Base-by-base conservation (phyloP, 2,329 filamentous ascomycete genomes). In the Grosmannia huntii region DNA sequence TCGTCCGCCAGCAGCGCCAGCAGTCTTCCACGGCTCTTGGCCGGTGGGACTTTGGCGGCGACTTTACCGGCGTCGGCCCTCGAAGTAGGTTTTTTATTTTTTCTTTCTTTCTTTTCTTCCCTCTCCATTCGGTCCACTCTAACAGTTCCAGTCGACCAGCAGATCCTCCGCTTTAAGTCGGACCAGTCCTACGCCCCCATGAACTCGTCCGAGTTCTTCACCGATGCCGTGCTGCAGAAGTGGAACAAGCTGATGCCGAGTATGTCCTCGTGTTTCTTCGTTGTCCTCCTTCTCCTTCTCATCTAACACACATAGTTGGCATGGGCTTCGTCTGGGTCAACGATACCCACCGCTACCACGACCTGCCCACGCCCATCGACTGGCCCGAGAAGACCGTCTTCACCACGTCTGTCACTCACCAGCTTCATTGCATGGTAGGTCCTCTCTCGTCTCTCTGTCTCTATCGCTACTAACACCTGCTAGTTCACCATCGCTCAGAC, bases 401-500 rank as follows among this genome's bases (percentile, higher is more conserved):
- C 58, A 71, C 69, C 46, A 70, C 69, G 2, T 69, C 69, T 6
- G 65, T 71, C 56, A 71, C 70, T 1, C 70, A 71, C 61, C 68
- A 71, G 60, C 64, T 71, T 55, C 70, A 71, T 64, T 72, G 70
- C 60, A 60, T 71, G 41, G 41, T 44, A 44, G 16, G 41, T 19
- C 14, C 3, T n/a, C 19, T 19, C 7, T n/a, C 6, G 3, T 44
- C 23, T 12, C 4, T 16, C 21, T 23, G 3, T 21, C 10, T 49
- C 14, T 2, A 14, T 5, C 14, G 7, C 6, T 6, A 16, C 41
- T 44, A 5, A 44, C 41, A 44, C 16, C 41, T 19, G 12, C 16
- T 19, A 44, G 36, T 50, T 70, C 63, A 70, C 72, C 61, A 71
- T 75, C 49, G 72, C 71, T 36, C 71, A 74, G 62, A 74, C 71